A percentile compares a stretch with the other conserved stretches of the same genome.
Evolutionary conservation across 2,329 filamentous ascomycete species (phyloP).

Genomic region (Didymella glomerata): DNA sequence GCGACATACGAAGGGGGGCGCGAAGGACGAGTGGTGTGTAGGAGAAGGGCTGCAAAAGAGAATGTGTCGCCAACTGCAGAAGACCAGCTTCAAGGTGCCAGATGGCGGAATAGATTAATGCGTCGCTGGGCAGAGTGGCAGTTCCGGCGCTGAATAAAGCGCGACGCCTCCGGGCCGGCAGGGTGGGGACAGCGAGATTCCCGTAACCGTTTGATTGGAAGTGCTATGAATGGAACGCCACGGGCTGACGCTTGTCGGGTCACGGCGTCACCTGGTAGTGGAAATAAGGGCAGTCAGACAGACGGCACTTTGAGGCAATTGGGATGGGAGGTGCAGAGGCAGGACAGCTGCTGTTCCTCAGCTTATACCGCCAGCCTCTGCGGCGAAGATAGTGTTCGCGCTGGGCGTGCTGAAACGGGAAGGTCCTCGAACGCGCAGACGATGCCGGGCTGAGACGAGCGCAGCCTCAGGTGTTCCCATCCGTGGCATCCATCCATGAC

Average conservation of each 20-base stretch:
- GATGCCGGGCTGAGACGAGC: constrained; percentile 35
- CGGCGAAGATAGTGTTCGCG: constrained; percentile 24
- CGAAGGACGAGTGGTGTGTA: too few species aligned
- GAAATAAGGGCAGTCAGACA: not conserved
- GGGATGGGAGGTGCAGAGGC: not conserved
- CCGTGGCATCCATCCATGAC: not conserved
- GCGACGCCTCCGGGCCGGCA: constrained; percentile 24
- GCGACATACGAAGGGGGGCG: constrained; percentile 19
- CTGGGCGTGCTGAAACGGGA: constrained; percentile 39
- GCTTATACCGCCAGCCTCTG: constrained; percentile 7
- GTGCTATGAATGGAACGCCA: constrained; percentile 25
- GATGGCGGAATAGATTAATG: constrained; percentile 37
- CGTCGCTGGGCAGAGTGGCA: constrained; percentile 20
- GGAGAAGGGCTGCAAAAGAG: not conserved
- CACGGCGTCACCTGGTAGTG: constrained; percentile 2
- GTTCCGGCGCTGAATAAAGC: constrained; percentile 29
- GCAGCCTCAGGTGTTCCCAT: constrained; percentile 28
- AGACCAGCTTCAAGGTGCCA: constrained; percentile 44
- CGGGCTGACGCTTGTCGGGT: constrained; percentile 13
- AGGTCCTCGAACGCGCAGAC: constrained; percentile 29
- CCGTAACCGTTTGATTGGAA: constrained; percentile 28
- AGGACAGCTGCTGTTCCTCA: not conserved
- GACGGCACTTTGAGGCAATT: not conserved
- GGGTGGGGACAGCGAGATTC: constrained; percentile 26
- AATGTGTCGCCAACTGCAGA: constrained; percentile 21